A percentile compares a stretch with the other conserved stretches of the same genome.
Conservation (phyloP, 768 basidiomycete species). For the Phanerochaete sordida region DNA sequence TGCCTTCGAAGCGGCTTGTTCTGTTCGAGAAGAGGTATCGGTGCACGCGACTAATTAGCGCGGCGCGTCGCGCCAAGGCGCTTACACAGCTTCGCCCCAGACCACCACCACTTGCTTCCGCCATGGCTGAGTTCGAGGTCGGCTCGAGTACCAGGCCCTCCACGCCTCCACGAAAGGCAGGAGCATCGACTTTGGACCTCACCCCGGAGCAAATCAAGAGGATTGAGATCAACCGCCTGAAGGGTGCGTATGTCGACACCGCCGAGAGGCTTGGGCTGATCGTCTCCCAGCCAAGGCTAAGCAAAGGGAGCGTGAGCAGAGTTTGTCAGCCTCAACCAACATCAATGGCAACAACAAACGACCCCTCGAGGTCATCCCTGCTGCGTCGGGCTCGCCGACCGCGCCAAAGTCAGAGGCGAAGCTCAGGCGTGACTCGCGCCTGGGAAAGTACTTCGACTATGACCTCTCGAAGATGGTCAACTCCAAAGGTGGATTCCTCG, state of each 20-base stretch:
- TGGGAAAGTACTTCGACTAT: constrained; percentile 96
- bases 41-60: constrained; percentile 4
- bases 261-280: background rate
- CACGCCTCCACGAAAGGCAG: constrained; percentile 37
- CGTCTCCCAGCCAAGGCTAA: constrained; percentile 63
- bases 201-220: constrained; percentile 69
- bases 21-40: background rate
- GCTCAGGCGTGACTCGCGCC: constrained; percentile 69
- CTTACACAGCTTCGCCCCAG: constrained; percentile 11
- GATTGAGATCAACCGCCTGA: constrained; percentile 76
- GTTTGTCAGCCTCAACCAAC: constrained; percentile 42
- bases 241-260: constrained; percentile 41
- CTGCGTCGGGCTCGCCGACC: constrained; percentile 60
- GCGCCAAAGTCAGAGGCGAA: constrained; percentile 44
- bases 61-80: constrained; percentile 2
- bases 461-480: constrained; percentile 97
- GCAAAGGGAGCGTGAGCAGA: constrained; percentile 64
- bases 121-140: constrained; percentile 13
- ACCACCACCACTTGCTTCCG: constrained; percentile 4
- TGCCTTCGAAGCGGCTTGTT: too few species aligned
- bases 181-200: constrained; percentile 23
- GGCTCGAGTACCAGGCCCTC: constrained; percentile 25
- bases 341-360: constrained; percentile 75
- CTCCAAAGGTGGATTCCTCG: constrained; percentile 91
- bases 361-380: constrained; percentile 54